Percentiles rank a stretch among this genome's conserved stretches.
These are phyloP conservation scores for Mesembryanthemum crystallinum DNA, from an alignment of 148 eudicot genomes.

Conservation along the genomic window DNA sequence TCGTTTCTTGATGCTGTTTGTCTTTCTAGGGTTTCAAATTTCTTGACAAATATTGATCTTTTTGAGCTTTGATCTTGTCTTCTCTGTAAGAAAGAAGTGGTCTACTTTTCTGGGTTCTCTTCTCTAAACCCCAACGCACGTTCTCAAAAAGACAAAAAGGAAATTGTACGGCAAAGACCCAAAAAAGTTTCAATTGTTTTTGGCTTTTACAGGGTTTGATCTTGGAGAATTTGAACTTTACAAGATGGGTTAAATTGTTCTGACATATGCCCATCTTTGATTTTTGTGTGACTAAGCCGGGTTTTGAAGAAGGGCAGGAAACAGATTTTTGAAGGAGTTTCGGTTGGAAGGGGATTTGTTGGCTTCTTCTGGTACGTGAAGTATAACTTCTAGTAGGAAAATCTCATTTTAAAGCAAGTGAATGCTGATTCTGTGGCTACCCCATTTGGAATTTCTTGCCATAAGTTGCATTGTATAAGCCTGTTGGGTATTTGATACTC, in stretches of 20 bases:
- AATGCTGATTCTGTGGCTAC: conserved; percentile 23
- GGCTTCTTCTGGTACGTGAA: conserved; percentile 18
- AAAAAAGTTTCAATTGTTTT: background rate
- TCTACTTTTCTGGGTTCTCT: conserved; percentile 10
- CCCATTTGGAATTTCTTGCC: conserved; percentile 7
- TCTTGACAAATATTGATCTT: background rate
- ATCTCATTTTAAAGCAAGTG: background rate
- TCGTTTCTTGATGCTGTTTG: background rate
- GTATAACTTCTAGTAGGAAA: conserved; percentile 9
- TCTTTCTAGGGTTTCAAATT: conserved; percentile 14
- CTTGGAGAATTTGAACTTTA: background rate
- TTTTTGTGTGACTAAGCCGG: no score
- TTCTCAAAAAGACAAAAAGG: background rate
- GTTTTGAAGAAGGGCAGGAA: no score
- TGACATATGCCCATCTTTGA: no score
- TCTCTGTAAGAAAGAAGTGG: background rate
- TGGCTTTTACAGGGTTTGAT: background rate
- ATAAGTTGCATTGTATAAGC: background rate
- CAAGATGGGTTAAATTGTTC: background rate
- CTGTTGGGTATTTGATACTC: background rate
- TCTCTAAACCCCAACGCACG: conserved; percentile 7
- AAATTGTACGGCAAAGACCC: background rate
- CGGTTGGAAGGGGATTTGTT: no score
- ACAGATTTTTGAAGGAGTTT: no score
- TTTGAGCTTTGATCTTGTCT: conserved; percentile 25